Evolutionary conservation across 2,329 filamentous ascomycete species (phyloP), one percentile per base, ranked within the genome.

Genomic region (Claviceps sp.): DNA sequence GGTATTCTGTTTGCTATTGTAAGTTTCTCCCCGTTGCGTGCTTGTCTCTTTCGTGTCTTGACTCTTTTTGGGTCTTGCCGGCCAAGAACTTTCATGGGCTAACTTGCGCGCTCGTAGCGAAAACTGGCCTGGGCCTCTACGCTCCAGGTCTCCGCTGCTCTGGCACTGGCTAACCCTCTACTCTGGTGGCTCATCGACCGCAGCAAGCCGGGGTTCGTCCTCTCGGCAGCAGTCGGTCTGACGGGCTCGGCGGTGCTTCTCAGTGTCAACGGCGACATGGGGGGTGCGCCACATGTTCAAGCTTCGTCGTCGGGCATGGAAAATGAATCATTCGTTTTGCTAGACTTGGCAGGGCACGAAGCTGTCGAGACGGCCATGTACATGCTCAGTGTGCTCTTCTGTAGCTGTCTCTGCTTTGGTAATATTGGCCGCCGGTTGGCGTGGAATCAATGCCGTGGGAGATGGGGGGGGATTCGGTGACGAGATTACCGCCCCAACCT

Each of bases 171-270:
- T 20, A 97, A 97, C 64, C 91, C 93, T 1, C 85, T 93, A 9
- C 73, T 98, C 17, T 98, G 93, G 93, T 98, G 95, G 68, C 75
- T 97, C 23, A 86, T 98, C 62, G 93, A 98, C 68, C 86, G 91
- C 49, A 93, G 88, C 46, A 83, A 82, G 58, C 79, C 89, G 0
- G 93, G 93, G 4, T 85, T 97, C 58, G 71, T 93, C 37, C 77
- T 96, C 51, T 89, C 88, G 0, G 75, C 83, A 14, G 71, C 79
- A 1, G 83, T 95, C 11, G 86, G 88, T 1, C 64, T 91, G 26
- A 70, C 78, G 1, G 88, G 91, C 7, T 90, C 90, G 9, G 77
- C 79, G 14, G 66, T 88, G 16, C 71, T 95, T 17, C 77, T 95
- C 53, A 77, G 82, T 14, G 75, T 91, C 37, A 85, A 88, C 60